These are phyloP conservation scores for Gastrolobium villosum DNA, from an alignment of 306 rosid species.

Conservation along the genomic window DNA sequence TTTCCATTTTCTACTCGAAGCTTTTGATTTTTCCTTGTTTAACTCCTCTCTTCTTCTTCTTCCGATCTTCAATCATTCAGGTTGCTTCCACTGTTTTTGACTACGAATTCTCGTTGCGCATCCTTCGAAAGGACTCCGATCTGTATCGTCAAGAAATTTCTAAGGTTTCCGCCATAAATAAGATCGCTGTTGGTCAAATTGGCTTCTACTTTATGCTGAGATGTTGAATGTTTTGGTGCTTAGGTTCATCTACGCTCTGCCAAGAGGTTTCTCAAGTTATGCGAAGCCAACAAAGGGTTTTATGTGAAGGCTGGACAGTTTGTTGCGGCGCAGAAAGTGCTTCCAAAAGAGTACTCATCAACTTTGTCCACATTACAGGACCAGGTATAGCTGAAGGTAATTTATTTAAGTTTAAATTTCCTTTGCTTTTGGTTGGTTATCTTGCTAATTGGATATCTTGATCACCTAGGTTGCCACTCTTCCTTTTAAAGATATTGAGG, in stretches of 20 bases:
- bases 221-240: conserved; percentile 32
- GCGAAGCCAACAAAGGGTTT: conserved; percentile 89
- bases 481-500: conserved; percentile 67
- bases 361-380: conserved; percentile 79
- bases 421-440: conserved; percentile 31
- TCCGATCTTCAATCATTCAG: conserved; percentile 51
- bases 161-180: conserved; percentile 57
- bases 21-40: background rate
- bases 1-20: background rate
- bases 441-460: conserved; percentile 47
- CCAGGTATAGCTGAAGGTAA: conserved; percentile 59
- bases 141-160: conserved; percentile 66
- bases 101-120: conserved; percentile 73
- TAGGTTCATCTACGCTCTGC: conserved; percentile 92
- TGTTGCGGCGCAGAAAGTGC: conserved; percentile 73
- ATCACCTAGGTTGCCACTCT: conserved; percentile 80
- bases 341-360: conserved; percentile 82
- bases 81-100: conserved; percentile 67
- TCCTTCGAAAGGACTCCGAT: conserved; percentile 59
- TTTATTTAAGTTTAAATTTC: conserved; percentile 8
- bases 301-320: conserved; percentile 96
- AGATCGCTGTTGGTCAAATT: background rate
- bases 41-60: conserved; percentile 1
- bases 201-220: conserved; percentile 28
- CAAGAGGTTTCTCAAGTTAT: conserved; percentile 68